Evolutionary conservation across 768 basidiomycete species (phyloP), one percentile per base, ranked within the genome.

Genomic region (Trametes villosa): DNA sequence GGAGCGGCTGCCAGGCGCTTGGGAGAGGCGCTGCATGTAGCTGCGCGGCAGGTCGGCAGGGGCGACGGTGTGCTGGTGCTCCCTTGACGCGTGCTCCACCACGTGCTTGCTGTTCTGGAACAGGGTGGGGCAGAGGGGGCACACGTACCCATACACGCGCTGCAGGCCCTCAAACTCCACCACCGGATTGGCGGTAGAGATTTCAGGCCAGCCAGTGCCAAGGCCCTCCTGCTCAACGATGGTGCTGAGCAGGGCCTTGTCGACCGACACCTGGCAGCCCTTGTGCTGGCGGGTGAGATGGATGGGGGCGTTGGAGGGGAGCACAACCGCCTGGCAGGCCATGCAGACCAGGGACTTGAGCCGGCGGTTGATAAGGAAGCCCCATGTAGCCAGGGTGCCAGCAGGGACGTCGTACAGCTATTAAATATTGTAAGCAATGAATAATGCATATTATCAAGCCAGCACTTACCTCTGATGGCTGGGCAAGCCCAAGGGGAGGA

Each of bases 341-440:
- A 55, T n/a, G 30, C 53, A 55, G 26, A 55, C 20, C 29, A 55
- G 30, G 26, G 29, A 9, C 40, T 55, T 44, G 40, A 55, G 53
- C 18, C 53, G 53, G 9, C 53, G 53, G 42, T 55, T 55, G 42
- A 55, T 55, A 11, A 42, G 53, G 22, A 55, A 15, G 18, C 53
- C 53, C 53, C 53, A 55, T 6, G 42, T 44, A 2, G 41, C 15
- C 11, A 55, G 31, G 36, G 30, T 26, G 5, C 29, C 53, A 2
- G 5, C 5, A 9, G 53, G 30, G 15, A 55, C 53, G 33, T 55
- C 53, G 22, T 55, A 55, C 7, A 55, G 53, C 53, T 55, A 18
- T 22, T 18, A 11, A 33, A 17, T 12, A n/a, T 42, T 33, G 9
- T 33, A 7, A 33, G 5, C 11, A 55, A 44, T 50, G n/a, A 20